Percentiles rank a stretch among this genome's conserved stretches.
These are phyloP conservation scores for Trichoderma semiorbis DNA, from an alignment of 2,329 filamentous ascomycete genomes.

Conservation along the genomic window DNA sequence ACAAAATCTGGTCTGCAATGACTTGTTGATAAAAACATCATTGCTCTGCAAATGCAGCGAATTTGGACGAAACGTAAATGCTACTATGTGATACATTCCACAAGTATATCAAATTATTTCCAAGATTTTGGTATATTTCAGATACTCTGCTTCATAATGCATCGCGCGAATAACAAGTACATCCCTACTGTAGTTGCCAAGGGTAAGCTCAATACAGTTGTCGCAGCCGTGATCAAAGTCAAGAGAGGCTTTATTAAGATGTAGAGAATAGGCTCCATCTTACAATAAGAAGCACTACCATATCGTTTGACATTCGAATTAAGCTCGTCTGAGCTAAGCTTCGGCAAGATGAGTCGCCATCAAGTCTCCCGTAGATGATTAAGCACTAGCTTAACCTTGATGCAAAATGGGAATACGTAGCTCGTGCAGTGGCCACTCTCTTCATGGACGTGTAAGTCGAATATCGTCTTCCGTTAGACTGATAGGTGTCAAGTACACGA, in stretches of 20 bases:
- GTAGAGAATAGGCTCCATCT: background rate
- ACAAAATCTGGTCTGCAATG: too few relatives aligned
- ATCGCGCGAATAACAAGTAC: background rate
- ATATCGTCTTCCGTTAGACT: background rate
- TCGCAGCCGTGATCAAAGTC: background rate
- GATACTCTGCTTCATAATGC: background rate
- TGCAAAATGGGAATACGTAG: background rate
- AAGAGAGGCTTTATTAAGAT: background rate
- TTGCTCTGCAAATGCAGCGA: background rate
- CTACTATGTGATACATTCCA: background rate
- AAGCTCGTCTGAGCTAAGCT: background rate
- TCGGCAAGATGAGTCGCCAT: background rate
- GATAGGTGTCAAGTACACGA: background rate
- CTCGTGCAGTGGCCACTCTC: background rate
- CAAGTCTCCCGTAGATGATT: background rate
- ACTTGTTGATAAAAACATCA: background rate
- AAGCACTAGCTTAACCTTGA: background rate
- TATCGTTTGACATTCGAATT: background rate
- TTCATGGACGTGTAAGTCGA: background rate
- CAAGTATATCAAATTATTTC: background rate
- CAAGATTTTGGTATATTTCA: fast-evolving
- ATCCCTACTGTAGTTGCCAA: background rate
- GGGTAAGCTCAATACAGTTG: background rate
- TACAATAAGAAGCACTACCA: background rate
- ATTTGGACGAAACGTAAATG: background rate